Percentiles rank a stretch among this genome's conserved stretches.
Conservation (phyloP, 257 asterid genomes). For the Solanum chilense region DNA sequence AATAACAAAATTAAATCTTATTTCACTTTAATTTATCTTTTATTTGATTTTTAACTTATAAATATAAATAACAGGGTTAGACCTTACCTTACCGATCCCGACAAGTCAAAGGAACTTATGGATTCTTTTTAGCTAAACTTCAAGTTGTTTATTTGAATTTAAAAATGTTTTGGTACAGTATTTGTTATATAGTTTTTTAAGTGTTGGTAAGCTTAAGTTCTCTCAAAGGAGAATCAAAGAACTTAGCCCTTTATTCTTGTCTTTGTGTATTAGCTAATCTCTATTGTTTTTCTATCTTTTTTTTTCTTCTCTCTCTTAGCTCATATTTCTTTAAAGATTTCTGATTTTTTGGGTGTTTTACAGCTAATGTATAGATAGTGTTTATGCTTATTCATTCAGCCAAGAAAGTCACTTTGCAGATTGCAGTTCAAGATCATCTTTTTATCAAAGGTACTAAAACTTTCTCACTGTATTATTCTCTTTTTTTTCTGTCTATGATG, state of each 20-base stretch:
- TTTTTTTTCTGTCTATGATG: neutral
- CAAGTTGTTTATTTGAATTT: neutral
- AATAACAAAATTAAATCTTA: no score
- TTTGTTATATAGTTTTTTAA: neutral
- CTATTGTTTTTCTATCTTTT: neutral
- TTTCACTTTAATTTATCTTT: no score
- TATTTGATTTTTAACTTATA: no score
- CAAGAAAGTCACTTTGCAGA: neutral
- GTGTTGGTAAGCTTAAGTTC: neutral
- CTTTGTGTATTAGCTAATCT: neutral
- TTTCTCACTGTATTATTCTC: neutral
- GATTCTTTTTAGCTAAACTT: slow-evolving; percentile 3
- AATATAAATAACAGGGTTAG: neutral
- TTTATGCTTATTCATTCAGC: slow-evolving; percentile 4
- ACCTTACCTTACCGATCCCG: neutral
- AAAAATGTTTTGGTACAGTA: slow-evolving; percentile 8
- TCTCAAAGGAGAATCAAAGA: neutral
- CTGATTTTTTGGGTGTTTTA: neutral
- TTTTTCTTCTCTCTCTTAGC: neutral
- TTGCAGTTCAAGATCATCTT: slow-evolving; percentile 1
- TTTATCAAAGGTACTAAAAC: slow-evolving; percentile 3
- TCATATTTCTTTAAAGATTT: neutral
- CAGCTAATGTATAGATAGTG: neutral
- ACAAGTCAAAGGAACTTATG: neutral
- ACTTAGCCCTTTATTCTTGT: neutral